phyloP scores from a whole-genome alignment of 768 basidiomycete species.

The Lentinula guzmanii region DNA sequence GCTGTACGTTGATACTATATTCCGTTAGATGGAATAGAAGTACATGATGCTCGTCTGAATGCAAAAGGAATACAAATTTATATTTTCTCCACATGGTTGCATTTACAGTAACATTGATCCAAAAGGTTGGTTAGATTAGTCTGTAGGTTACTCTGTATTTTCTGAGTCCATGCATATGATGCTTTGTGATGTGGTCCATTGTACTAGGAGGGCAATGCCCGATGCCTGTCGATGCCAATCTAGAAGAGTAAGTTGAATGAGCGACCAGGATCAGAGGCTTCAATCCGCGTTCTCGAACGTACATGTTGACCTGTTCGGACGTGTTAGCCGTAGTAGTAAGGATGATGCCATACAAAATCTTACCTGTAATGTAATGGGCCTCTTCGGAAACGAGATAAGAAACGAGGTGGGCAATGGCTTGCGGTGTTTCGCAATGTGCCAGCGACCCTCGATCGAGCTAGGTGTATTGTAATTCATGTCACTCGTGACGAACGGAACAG shows the following conservation, averaged over 20 bases:
- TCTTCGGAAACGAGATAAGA: slow-evolving; percentile 25
- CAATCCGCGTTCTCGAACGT: background rate
- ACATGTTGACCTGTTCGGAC: background rate
- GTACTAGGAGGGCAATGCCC: background rate
- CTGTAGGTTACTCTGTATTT: too few relatives aligned
- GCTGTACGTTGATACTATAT: background rate
- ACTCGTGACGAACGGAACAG: background rate
- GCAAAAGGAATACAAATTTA: too few relatives aligned
- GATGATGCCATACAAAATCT: background rate
- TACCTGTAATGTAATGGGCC: slow-evolving; percentile 23
- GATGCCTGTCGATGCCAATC: background rate
- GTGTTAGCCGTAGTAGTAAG: background rate
- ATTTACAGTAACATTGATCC: too few relatives aligned
- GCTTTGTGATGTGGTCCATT: background rate
- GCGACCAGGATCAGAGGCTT: background rate
- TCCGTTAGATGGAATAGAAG: background rate
- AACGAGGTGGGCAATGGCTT: slow-evolving; percentile 21
- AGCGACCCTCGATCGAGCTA: slow-evolving; percentile 10
- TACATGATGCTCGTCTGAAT: background rate
- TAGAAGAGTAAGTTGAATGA: background rate
- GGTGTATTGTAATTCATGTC: background rate
- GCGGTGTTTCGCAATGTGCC: slow-evolving; percentile 11
- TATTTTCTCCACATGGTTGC: too few relatives aligned
- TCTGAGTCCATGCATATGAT: background rate
- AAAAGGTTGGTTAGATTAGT: too few relatives aligned